A percentile compares a stretch with the other conserved stretches of the same genome.
Evolutionary conservation across 306 rosid species (phyloP).

Genomic region (Acmispon strigosus): DNA sequence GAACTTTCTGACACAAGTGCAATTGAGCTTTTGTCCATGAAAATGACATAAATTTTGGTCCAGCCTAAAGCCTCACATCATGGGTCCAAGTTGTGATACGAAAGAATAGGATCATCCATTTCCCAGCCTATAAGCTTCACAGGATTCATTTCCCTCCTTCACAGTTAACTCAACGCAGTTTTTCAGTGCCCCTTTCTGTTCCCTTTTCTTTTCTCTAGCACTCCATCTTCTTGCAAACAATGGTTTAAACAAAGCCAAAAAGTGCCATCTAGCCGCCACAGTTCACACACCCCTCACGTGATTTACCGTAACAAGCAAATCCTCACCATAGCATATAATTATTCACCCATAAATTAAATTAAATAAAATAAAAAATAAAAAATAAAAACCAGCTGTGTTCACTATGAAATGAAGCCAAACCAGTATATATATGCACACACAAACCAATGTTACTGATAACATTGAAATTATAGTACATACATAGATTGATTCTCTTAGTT

Average conservation of each 20-base stretch:
- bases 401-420: neutral
- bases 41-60: conserved; percentile 22
- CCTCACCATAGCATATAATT: neutral
- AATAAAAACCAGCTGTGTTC: neutral
- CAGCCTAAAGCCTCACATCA: conserved; percentile 19
- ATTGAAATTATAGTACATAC: no score
- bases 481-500: neutral
- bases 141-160: conserved; percentile 8
- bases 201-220: neutral
- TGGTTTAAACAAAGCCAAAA: no score
- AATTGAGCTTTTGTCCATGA: conserved; percentile 12
- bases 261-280: neutral
- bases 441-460: no score
- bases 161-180: neutral
- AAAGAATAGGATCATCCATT: neutral
- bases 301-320: conserved; percentile 22
- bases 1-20: neutral
- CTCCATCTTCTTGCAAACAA: no score
- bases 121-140: neutral
- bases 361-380: neutral
- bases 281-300: conserved; percentile 2
- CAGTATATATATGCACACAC: neutral
- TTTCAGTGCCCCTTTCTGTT: neutral
- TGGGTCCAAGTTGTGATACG: conserved; percentile 10
- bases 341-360: no score